Conservation (phyloP, 2,329 filamentous ascomycete genomes). For the Geosmithia morbida region DNA sequence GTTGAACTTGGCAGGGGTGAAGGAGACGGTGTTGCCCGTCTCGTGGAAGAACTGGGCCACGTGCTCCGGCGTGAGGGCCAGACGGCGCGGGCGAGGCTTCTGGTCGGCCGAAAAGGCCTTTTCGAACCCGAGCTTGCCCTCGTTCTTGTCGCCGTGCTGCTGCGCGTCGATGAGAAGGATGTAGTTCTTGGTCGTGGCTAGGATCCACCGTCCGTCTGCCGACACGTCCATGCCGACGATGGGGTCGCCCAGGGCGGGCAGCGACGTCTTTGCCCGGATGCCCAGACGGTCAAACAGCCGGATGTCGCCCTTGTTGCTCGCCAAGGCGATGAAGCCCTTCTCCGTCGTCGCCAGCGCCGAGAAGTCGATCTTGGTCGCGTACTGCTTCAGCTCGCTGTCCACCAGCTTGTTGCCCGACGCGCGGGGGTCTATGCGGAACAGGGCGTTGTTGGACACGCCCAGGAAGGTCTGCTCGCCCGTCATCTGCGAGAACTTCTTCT, state of each 20-base stretch:
- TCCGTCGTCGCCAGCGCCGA: conserved; percentile 88
- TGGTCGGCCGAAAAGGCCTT: conserved; percentile 81
- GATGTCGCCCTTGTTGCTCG: conserved; percentile 95
- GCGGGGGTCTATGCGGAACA: conserved; percentile 89
- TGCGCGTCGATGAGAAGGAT: conserved; percentile 83
- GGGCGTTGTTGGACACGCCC: conserved; percentile 79
- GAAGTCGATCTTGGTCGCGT: conserved; percentile 93
- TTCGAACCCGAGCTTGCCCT: conserved; percentile 96
- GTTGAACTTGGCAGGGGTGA: conserved; percentile 91
- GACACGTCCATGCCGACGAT: conserved; percentile 93
- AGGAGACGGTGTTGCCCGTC: conserved; percentile 71
- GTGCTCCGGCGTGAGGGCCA: conserved; percentile 79
- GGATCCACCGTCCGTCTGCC: conserved; percentile 88
- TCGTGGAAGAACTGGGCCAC: conserved; percentile 97
- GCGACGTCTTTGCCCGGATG: conserved; percentile 94
- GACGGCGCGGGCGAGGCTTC: conserved; percentile 84
- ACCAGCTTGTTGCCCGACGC: conserved; percentile 84
- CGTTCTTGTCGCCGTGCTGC: conserved; percentile 88
- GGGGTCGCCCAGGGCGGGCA: conserved; percentile 86
- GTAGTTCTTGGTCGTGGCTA: conserved; percentile 89
- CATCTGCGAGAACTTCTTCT: conserved; percentile 98
- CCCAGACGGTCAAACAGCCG: conserved; percentile 92
- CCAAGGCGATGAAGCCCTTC: conserved; percentile 92
- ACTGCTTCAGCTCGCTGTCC: conserved; percentile 86
- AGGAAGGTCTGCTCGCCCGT: conserved; percentile 90